A percentile compares a stretch with the other conserved stretches of the same genome.
Evolutionary conservation across 495 filamentous ascomycete genomes (phyloP).

Genomic region (Gamarada debralockiae): DNA sequence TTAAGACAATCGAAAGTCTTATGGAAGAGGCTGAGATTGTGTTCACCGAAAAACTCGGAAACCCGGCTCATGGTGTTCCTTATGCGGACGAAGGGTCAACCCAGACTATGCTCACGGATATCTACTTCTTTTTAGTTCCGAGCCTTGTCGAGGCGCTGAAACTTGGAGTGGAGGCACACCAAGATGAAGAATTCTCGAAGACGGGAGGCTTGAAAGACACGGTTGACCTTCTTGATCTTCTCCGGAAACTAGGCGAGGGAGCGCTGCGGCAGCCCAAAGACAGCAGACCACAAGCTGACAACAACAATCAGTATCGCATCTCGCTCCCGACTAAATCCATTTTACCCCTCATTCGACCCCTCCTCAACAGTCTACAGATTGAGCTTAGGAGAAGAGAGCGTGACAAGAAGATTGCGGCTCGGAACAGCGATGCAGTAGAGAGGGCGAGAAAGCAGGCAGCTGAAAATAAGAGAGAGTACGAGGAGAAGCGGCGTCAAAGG

Average conservation of each 20-base stretch:
- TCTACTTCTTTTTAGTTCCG: conserved; percentile 4
- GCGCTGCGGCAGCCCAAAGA: background rate
- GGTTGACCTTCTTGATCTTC: background rate
- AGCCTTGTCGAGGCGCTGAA: background rate
- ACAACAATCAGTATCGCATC: background rate
- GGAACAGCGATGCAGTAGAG: background rate
- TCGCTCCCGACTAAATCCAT: background rate
- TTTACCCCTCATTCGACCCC: background rate
- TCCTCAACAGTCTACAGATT: background rate
- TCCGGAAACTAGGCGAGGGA: background rate
- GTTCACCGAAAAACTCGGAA: no score
- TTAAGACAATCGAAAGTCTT: no score
- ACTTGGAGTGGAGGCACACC: background rate
- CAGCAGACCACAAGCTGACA: background rate
- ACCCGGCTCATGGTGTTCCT: no score
- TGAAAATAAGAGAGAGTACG: background rate
- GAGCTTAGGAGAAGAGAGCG: background rate
- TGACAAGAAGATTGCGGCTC: background rate
- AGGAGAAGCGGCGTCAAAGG: background rate
- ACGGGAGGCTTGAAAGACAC: background rate
- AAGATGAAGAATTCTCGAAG: background rate
- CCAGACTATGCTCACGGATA: background rate
- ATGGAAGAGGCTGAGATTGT: no score
- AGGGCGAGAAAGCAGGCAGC: background rate
- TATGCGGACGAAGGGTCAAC: no score